phyloP scores from a whole-genome alignment of 2,329 filamentous ascomycete genomes.

The Endocalyx cinctus region DNA sequence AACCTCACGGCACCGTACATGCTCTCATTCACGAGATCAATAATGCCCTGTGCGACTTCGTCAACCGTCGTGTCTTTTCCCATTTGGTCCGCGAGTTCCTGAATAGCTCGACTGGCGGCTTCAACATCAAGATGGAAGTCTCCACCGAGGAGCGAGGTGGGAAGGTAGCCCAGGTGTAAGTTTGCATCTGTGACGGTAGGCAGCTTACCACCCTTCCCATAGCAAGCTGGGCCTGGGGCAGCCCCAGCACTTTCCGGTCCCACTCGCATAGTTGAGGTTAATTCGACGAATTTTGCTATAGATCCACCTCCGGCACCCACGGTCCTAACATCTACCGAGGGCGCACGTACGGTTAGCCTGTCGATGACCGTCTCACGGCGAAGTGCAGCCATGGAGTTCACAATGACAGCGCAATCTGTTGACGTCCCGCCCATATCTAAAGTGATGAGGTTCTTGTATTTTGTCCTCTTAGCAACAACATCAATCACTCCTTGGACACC shows the following conservation, averaged over 20 bases:
- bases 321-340: conserved; percentile 43
- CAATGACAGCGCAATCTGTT: conserved; percentile 43
- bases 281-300: conserved; percentile 41
- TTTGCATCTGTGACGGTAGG: conserved; percentile 48
- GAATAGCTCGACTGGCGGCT: conserved; percentile 36
- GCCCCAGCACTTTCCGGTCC: conserved; percentile 47
- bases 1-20: conserved; percentile 47
- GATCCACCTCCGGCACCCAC: conserved; percentile 47
- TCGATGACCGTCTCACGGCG: conserved; percentile 42
- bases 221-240: conserved; percentile 43
- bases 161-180: conserved; percentile 41
- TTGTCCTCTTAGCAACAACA: conserved; percentile 38
- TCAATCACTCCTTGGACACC: conserved; percentile 45
- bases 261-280: conserved; percentile 43
- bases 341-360: conserved; percentile 38
- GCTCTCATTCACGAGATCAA: conserved; percentile 45
- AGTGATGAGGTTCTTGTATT: conserved; percentile 43
- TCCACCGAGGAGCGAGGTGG: conserved; percentile 39
- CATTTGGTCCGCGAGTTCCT: conserved; percentile 40
- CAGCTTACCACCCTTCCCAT: conserved; percentile 39
- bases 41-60: conserved; percentile 42
- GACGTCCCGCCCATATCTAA: conserved; percentile 48
- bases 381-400: conserved; percentile 37
- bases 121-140: conserved; percentile 38
- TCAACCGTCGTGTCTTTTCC: conserved; percentile 34